Base-by-base conservation (phyloP, 2,329 filamentous ascomycete species). In the Triangularia setosa region DNA sequence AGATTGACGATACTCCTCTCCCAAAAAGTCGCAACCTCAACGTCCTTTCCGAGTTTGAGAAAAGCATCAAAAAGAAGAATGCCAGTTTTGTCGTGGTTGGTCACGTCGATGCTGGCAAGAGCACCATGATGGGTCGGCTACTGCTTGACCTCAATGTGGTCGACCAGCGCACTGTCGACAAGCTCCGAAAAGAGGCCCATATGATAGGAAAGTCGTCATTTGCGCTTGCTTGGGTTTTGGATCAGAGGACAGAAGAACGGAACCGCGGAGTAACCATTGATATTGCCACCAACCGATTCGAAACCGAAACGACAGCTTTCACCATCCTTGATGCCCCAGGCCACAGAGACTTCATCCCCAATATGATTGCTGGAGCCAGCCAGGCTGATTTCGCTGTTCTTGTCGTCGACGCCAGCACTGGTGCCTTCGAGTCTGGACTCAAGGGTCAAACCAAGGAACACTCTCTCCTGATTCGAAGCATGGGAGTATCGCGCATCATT, bases 51-150 rank as follows among this genome's bases (percentile, higher is more conserved):
- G 93, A 97, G 74, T 94, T 90, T 72, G 85, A 90, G 71, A 92
- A 89, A 68, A 84, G 87, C 60, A 85, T 87, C 61, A 83, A 84
- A 69, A 98, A 97, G 78, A 90, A 89, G 70, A 89, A 87, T 61
- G 90, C 91, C 52, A 97, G 92, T 74, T 96, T 97, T 77, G 93
- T 97, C 7, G 93, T 97, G 33, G 93, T 97, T 70, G 93, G 95
- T 14, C 95, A 99, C 75, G 95, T 99, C 62, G 95, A 99, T 76
- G 94, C 96, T 60, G 95, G 95, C 60, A 99, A 99, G 78, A 97
- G 93, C 75, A 99, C 95, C 5, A 83, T 99, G 40, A 98, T 99
- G 94, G 95, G 94, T 0, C 88, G 95, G n/a, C 78, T 99, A 27
- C 80, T 99, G 4, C 88, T 94, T 52, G 95, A 99, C 71, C 84